Base-by-base conservation (phyloP, 2,329 filamentous ascomycete genomes). In the Pseudogymnoascus sp. region DNA sequence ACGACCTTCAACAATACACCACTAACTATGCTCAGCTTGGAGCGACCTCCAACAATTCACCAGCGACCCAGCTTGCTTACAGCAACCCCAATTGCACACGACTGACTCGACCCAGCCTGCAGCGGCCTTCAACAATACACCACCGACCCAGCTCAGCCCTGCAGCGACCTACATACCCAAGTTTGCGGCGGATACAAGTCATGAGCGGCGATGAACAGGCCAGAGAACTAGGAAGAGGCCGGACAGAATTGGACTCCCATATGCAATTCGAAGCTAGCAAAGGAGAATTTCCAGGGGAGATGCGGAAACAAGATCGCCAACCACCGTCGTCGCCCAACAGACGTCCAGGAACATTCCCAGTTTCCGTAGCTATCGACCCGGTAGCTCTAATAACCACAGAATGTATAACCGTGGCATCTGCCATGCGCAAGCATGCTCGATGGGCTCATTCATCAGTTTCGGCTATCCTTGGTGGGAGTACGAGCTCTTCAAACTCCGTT, bases 371-470 rank as follows among this genome's bases (percentile, higher is more conserved):
- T 44, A 88, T 96, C 67, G 90, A 96, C 71, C 92, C 92, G 1
- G 87, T 96, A 62, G 92, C 92, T 58, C 80, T 99, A 69, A 92
- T 99, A 66, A 96, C 96, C 65, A 96, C 93, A 75, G 94, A 99
- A 86, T 99, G 94, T 75, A 97, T 97, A 72, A 93, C 92, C 50
- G 93, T 99, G 77, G 97, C 94, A 11, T 97, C 93, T 65, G 92
- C 92, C 64, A 97, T 99, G 83, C 92, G 96, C 71, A 99, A 99
- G 78, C 88, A 97, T 83, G 89, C 92, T 66, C 89, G 94, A 66
- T 97, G 93, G 81, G 91, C 92, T 57, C 92, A 97, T 74, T 96
- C 92, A 10, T 97, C 92, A 4, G 94, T 99, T 47, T 92, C 94
- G 37, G 93, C 93, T 60, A 99, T 99, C 64, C 81, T 99, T 33